Evolutionary conservation across 2,329 filamentous ascomycete species (phyloP).

Genomic region (Colletotrichum sp.): DNA sequence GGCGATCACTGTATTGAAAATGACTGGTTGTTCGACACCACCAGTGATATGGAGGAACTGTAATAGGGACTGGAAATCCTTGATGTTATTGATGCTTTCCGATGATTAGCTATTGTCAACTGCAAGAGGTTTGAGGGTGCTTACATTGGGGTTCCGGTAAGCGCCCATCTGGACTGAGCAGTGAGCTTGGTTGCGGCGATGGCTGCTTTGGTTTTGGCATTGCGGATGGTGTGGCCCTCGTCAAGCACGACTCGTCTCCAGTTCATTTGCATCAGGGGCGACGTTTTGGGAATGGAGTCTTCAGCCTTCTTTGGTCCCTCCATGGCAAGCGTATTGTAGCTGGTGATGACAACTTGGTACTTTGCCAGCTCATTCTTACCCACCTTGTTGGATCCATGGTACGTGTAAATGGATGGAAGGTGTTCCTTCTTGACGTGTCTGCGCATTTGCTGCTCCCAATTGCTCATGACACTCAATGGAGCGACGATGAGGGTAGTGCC

Average conservation of each 20-base stretch:
- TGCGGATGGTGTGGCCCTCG: slow-evolving; percentile 84
- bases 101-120: not conserved
- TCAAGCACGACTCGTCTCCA: slow-evolving; percentile 85
- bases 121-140: slow-evolving; percentile 22
- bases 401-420: slow-evolving; percentile 71
- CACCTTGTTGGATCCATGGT: slow-evolving; percentile 70
- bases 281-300: not conserved
- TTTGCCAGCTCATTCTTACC: slow-evolving; percentile 62
- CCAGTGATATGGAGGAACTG: slow-evolving; percentile 79
- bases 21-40: slow-evolving; percentile 72
- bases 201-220: slow-evolving; percentile 74
- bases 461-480: slow-evolving; percentile 87
- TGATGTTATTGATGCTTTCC: slow-evolving; percentile 73
- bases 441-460: slow-evolving; percentile 83
- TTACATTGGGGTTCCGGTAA: slow-evolving; percentile 81
- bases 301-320: slow-evolving; percentile 50
- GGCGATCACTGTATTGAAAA: slow-evolving; percentile 77
- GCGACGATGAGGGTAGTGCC: slow-evolving; percentile 80
- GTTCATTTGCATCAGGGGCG: slow-evolving; percentile 49
- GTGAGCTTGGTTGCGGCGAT: slow-evolving; percentile 70
- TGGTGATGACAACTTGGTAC: slow-evolving; percentile 82
- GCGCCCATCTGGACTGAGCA: slow-evolving; percentile 77
- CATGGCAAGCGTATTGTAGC: slow-evolving; percentile 76
- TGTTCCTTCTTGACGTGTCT: slow-evolving; percentile 71
- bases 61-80: slow-evolving; percentile 80